Percentiles rank a stretch among this genome's conserved stretches.
Evolutionary conservation across 371 early-diverging fungal species (phyloP).

Genomic region (Vittaforma corneae): DNA sequence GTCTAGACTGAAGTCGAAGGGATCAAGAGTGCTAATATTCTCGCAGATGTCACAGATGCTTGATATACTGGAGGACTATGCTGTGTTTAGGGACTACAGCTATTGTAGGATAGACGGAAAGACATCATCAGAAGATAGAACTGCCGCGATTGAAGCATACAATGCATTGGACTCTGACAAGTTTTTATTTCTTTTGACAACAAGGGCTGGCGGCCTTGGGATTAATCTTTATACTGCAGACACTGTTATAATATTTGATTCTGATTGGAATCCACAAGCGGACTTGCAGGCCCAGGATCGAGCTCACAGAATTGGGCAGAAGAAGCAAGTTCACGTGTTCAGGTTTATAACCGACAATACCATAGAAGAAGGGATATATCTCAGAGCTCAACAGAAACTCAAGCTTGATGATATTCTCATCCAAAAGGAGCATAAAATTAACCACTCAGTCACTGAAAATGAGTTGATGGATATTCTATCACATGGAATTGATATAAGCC

Average conservation of each 20-base stretch:
- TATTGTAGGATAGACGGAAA: slow-evolving; percentile 95
- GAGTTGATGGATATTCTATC: slow-evolving; percentile 59
- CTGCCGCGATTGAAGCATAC: slow-evolving; percentile 80
- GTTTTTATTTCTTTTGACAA: slow-evolving; percentile 68
- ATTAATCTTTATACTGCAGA: slow-evolving; percentile 96
- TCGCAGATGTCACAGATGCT: slow-evolving; percentile 94
- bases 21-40: slow-evolving; percentile 87
- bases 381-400: slow-evolving; percentile 84
- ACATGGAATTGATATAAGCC: slow-evolving; percentile 69
- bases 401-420: slow-evolving; percentile 90
- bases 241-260: slow-evolving; percentile 95
- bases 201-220: slow-evolving; percentile 90
- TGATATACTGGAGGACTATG: slow-evolving; percentile 95
- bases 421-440: slow-evolving; percentile 63
- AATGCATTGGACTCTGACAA: slow-evolving; percentile 74
- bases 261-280: slow-evolving; percentile 98
- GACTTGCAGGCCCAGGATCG: slow-evolving; percentile 98
- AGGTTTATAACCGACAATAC: slow-evolving; percentile 83
- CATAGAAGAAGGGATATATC: slow-evolving; percentile 70
- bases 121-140: slow-evolving; percentile 80
- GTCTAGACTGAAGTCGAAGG: slow-evolving; percentile 68
- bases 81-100: slow-evolving; percentile 67
- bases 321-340: slow-evolving; percentile 92
- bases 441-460: slow-evolving; percentile 59
- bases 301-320: slow-evolving; percentile 99